Evolutionary conservation across 208 protist genomes (phyloP).

Genomic region (Leishmania gerbilli): DNA sequence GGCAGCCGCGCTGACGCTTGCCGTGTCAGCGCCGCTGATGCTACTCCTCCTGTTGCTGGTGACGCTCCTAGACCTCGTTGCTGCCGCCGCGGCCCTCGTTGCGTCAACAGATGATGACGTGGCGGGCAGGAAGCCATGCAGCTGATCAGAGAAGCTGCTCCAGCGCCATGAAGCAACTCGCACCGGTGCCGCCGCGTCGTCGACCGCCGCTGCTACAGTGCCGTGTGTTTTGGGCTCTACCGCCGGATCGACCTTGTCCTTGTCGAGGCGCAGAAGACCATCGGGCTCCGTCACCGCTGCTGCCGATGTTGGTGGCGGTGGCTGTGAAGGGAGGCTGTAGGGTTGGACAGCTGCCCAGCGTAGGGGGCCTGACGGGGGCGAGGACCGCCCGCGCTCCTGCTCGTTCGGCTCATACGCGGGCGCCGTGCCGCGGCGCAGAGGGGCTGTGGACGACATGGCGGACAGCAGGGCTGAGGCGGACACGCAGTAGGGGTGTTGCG

Average conservation of each 20-base stretch:
- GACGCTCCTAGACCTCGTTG: not conserved
- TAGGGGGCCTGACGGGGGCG: not conserved
- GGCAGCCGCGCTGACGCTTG: not conserved
- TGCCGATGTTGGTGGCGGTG: not conserved
- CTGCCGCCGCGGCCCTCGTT: not conserved
- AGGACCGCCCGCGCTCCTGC: not conserved
- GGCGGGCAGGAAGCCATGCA: not conserved
- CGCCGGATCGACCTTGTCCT: not conserved
- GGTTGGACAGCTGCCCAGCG: not conserved
- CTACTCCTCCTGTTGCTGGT: too few species aligned
- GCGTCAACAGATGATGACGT: not conserved
- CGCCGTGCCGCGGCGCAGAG: not conserved
- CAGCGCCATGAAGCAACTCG: conserved; percentile 10
- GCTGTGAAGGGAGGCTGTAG: not conserved
- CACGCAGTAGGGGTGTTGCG: conserved; percentile 30
- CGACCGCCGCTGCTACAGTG: not conserved
- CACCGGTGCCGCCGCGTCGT: not conserved
- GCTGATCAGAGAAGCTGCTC: conserved; percentile 24
- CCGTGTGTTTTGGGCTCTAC: not conserved
- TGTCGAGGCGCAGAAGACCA: not conserved
- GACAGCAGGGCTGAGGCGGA: conserved; percentile 19
- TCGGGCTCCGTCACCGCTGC: not conserved
- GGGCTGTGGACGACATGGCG: conserved; percentile 11
- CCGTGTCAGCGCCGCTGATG: not conserved
- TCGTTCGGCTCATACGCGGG: not conserved